Evolutionary conservation across 108 stramenopile genomes (phyloP).

Genomic region (Nitzschia sp.): DNA sequence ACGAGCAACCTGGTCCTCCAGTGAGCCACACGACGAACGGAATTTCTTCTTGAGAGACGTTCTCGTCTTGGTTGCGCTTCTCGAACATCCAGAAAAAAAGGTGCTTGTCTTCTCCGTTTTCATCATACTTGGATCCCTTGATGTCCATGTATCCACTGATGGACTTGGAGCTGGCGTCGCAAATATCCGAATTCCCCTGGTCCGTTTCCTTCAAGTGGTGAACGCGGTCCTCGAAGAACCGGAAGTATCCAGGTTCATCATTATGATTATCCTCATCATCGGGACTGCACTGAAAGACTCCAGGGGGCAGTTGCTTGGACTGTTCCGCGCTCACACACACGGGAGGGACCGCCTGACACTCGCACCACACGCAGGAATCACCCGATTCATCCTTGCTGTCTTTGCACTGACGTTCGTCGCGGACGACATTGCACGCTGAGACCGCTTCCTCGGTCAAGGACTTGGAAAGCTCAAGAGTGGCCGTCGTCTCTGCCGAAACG

Average conservation of each 20-base stretch:
- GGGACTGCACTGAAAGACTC: constrained; percentile 54
- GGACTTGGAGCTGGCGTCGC: constrained; percentile 35
- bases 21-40: constrained; percentile 95
- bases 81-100: constrained; percentile 98
- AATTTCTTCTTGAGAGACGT: constrained; percentile 29
- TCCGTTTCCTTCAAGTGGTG: constrained; percentile 20
- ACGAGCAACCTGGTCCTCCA: constrained; percentile 87
- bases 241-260: constrained; percentile 9
- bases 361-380: constrained; percentile 54
- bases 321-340: constrained; percentile 47
- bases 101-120: constrained; percentile 75
- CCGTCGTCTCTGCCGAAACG: background rate
- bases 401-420: constrained; percentile 12
- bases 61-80: constrained; percentile 52
- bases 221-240: constrained; percentile 3
- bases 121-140: constrained; percentile 45
- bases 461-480: background rate
- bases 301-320: constrained; percentile 38
- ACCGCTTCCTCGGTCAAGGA: background rate
- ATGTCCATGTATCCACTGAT: constrained; percentile 67
- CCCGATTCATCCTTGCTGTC: constrained; percentile 17
- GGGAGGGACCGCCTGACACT: constrained; percentile 49
- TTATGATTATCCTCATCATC: background rate
- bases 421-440: constrained; percentile 13
- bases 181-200: constrained; percentile 26